Conservation (phyloP, 2,329 filamentous ascomycete genomes). For the Septoria petroselini region DNA sequence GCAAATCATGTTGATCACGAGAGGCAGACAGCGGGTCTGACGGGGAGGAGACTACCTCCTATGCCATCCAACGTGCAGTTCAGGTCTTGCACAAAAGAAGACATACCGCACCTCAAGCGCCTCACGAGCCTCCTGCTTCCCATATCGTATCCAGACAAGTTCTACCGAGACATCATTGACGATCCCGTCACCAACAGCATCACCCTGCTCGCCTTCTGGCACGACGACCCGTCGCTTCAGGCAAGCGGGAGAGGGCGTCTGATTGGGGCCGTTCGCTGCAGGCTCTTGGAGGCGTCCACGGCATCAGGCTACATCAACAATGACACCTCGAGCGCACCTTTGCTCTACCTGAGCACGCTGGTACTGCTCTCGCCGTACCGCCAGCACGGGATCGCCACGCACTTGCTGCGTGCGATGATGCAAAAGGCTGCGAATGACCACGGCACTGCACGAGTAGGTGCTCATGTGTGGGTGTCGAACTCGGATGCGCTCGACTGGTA, state of each 20-base stretch:
- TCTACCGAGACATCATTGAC: conserved; percentile 59
- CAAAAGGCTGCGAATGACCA: conserved; percentile 46
- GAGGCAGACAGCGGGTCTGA: not conserved
- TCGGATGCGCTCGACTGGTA: conserved; percentile 61
- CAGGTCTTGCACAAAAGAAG: conserved; percentile 50
- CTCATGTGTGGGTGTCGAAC: conserved; percentile 64
- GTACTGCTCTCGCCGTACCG: conserved; percentile 60
- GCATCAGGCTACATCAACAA: not conserved
- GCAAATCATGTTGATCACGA: not conserved
- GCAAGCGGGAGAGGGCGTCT: conserved; percentile 37
- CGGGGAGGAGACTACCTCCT: conserved; percentile 12
- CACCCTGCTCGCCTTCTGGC: conserved; percentile 60
- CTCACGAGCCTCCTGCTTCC: conserved; percentile 59
- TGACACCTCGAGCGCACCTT: conserved; percentile 26
- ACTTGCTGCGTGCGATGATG: conserved; percentile 47
- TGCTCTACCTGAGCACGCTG: conserved; percentile 61
- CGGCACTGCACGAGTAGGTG: conserved; percentile 53
- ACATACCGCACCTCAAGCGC: conserved; percentile 56
- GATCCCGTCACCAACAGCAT: conserved; percentile 53
- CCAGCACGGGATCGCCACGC: conserved; percentile 55
- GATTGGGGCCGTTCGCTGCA: conserved; percentile 49
- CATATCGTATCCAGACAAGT: conserved; percentile 59
- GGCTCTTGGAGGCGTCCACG: conserved; percentile 38
- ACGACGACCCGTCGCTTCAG: conserved; percentile 41
- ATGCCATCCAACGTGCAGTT: conserved; percentile 53